Evolutionary conservation across 2,329 filamentous ascomycete species (phyloP).

Genomic region (Fusarium sacchari): DNA sequence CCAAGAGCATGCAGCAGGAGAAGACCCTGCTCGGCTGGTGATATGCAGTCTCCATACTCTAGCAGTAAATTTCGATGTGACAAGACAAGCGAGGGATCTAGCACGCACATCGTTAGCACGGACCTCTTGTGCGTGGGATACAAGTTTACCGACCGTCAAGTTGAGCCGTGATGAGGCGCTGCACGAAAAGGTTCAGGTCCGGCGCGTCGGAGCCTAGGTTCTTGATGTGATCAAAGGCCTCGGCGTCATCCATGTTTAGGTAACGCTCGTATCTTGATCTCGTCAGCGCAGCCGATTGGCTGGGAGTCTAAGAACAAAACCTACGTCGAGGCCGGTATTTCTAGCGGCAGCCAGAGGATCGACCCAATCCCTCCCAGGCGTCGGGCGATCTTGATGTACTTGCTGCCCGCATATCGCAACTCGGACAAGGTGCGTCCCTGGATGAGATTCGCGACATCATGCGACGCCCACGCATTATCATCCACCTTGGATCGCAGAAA

Average conservation of each 20-base stretch:
- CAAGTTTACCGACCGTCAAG: slow-evolving; percentile 12
- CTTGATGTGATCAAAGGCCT: slow-evolving; percentile 43
- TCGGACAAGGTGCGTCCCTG: slow-evolving; percentile 41
- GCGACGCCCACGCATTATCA: slow-evolving; percentile 30
- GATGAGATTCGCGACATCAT: slow-evolving; percentile 32
- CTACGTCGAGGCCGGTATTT: slow-evolving; percentile 49
- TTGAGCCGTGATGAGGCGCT: slow-evolving; percentile 37
- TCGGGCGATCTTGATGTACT: slow-evolving; percentile 49
- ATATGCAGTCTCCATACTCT: slow-evolving; percentile 42
- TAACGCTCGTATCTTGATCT: slow-evolving; percentile 46
- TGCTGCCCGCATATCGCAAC: slow-evolving; percentile 46
- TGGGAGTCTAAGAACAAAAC: slow-evolving; percentile 18
- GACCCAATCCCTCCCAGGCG: slow-evolving; percentile 45
- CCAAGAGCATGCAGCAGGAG: slow-evolving; percentile 42
- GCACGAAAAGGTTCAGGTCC: slow-evolving; percentile 35
- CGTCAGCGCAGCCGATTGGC: not conserved
- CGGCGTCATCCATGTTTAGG: slow-evolving; percentile 48
- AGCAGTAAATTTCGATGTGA: slow-evolving; percentile 41
- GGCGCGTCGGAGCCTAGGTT: slow-evolving; percentile 27
- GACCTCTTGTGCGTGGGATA: too few relatives aligned
- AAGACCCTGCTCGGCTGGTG: slow-evolving; percentile 38
- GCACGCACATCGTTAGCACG: rapidly evolving
- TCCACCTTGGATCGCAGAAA: slow-evolving; percentile 45
- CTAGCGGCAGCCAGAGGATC: slow-evolving; percentile 47
- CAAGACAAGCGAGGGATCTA: slow-evolving; percentile 14